Evolutionary conservation across 371 early-diverging fungal genomes (phyloP).

Genomic region (Dichotomocladium elegans): DNA sequence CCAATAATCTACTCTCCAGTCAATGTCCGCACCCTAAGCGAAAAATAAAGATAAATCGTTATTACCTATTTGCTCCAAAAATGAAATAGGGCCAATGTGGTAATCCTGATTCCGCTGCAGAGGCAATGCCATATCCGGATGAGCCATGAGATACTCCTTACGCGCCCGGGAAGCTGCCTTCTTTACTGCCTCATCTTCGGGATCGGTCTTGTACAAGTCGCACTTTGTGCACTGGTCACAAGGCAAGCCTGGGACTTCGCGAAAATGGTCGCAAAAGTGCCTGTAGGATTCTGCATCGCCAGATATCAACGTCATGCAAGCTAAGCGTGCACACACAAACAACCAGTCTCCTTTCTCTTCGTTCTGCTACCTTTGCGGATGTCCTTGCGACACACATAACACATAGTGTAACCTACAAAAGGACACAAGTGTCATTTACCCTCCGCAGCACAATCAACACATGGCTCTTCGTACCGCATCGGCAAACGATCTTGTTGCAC

Average conservation of each 20-base stretch:
- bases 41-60: too few species aligned
- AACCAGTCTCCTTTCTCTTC: too few species aligned
- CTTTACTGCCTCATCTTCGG: conserved; percentile 46
- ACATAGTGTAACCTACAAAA: conserved; percentile 53
- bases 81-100: conserved; percentile 26
- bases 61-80: conserved; percentile 18
- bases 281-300: conserved; percentile 42
- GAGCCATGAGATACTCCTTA: conserved; percentile 44
- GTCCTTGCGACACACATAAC: conserved; percentile 64
- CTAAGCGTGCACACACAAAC: not conserved
- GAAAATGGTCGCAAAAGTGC: conserved; percentile 68
- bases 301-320: not conserved
- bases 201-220: conserved; percentile 55
- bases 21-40: too few species aligned
- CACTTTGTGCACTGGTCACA: conserved; percentile 57
- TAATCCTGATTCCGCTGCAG: conserved; percentile 7
- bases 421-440: not conserved
- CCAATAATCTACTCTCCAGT: conserved; percentile 24
- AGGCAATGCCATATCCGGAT: conserved; percentile 31
- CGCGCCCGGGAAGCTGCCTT: conserved; percentile 47
- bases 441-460: not conserved
- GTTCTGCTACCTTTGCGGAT: conserved; percentile 11
- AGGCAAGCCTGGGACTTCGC: conserved; percentile 41
- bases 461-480: conserved; percentile 40
- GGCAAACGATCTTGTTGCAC: conserved; percentile 69